Conservation (phyloP, 495 filamentous ascomycete species). For the Eremomyces bilateralis region DNA sequence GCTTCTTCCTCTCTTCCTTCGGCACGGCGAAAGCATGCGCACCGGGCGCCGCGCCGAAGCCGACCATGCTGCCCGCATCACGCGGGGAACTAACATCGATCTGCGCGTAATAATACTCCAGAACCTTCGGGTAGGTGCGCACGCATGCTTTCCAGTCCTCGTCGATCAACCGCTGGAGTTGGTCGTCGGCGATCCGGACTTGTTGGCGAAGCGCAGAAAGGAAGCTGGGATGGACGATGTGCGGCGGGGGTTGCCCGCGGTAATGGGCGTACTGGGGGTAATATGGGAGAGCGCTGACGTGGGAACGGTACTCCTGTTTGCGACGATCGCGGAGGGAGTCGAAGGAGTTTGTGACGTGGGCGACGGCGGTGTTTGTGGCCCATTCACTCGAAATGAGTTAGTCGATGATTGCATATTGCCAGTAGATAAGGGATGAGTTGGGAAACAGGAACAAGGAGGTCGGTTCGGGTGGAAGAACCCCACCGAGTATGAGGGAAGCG, state of each 20-base stretch:
- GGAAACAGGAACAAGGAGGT: neutral
- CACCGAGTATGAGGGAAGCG: slow-evolving; percentile 5
- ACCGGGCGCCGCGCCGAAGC: no score
- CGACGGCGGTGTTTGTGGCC: slow-evolving; percentile 44
- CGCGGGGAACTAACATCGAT: slow-evolving; percentile 35
- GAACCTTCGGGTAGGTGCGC: slow-evolving; percentile 47
- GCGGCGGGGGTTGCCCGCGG: slow-evolving; percentile 15
- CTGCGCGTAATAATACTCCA: slow-evolving; percentile 49
- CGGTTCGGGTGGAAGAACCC: neutral
- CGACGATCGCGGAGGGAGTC: slow-evolving; percentile 34
- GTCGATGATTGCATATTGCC: neutral
- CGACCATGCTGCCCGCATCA: no score
- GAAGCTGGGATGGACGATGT: slow-evolving; percentile 11
- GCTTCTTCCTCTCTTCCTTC: no score
- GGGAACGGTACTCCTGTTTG: slow-evolving; percentile 30
- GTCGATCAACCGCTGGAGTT: slow-evolving; percentile 45
- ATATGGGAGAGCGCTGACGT: slow-evolving; percentile 33
- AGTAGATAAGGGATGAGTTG: neutral
- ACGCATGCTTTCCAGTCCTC: slow-evolving; percentile 51
- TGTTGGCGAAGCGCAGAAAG: slow-evolving; percentile 17
- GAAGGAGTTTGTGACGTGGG: slow-evolving; percentile 50
- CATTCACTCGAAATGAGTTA: slow-evolving; percentile 27
- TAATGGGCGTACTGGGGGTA: slow-evolving; percentile 31
- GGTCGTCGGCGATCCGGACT: slow-evolving; percentile 32
- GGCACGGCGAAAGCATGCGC: no score